Conservation (phyloP, 371 early-diverging fungal species). For the Mortierella sp. region DNA sequence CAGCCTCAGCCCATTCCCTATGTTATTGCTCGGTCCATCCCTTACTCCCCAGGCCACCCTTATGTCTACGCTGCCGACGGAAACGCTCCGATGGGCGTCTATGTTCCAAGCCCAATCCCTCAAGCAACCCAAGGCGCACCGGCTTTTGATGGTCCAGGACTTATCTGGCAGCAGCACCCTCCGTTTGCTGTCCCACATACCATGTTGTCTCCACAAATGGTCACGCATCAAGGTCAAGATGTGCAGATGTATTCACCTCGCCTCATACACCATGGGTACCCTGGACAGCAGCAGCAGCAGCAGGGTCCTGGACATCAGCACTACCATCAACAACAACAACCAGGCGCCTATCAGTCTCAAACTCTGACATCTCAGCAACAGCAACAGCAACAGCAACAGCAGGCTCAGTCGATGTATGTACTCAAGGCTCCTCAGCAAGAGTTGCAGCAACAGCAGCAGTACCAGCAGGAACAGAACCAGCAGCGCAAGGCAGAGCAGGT, state of each 20-base stretch:
- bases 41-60: conserved; percentile 6
- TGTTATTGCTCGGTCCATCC: conserved; percentile 20
- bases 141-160: conserved; percentile 13
- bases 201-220: conserved; percentile 11
- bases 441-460: conserved; percentile 10
- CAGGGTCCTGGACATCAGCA: neutral
- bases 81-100: conserved; percentile 16
- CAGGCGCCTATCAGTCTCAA: neutral
- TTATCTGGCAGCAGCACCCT: conserved; percentile 27
- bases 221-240: conserved; percentile 15
- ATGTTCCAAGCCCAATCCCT: conserved; percentile 2
- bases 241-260: conserved; percentile 20
- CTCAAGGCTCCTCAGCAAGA: conserved; percentile 1
- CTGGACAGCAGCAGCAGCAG: conserved; percentile 27
- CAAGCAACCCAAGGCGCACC: conserved; percentile 3
- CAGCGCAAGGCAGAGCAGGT: conserved; percentile 22
- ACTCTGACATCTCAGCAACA: conserved; percentile 2
- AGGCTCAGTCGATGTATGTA: neutral
- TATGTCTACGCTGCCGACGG: conserved; percentile 28
- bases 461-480: conserved; percentile 10
- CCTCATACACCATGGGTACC: neutral
- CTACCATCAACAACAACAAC: conserved; percentile 23
- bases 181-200: conserved; percentile 15
- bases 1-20: conserved; percentile 18
- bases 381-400: conserved; percentile 9